These are phyloP conservation scores for Podospora australis DNA, from an alignment of 495 filamentous ascomycete genomes.

Conservation along the genomic window DNA sequence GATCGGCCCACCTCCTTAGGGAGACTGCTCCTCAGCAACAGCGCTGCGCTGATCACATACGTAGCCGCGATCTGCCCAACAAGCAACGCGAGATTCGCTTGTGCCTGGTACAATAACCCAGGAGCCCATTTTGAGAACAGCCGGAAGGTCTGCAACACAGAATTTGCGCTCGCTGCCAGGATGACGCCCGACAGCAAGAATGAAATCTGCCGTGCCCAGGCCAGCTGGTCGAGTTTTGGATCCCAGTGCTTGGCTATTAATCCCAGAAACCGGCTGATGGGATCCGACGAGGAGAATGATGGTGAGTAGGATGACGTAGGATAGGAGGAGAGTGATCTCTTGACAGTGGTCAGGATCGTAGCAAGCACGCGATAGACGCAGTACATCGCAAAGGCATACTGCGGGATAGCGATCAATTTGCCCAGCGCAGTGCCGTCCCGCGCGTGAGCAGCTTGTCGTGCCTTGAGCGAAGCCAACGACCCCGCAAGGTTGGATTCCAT, in stretches of 20 bases:
- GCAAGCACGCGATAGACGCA: slow-evolving; percentile 70
- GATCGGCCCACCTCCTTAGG: slow-evolving; percentile 64
- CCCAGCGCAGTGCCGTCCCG: slow-evolving; percentile 57
- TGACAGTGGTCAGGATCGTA: slow-evolving; percentile 55
- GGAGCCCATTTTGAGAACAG: slow-evolving; percentile 67
- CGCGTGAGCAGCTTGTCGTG: slow-evolving; percentile 51
- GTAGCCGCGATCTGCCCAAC: slow-evolving; percentile 70
- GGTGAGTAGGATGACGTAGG: slow-evolving; percentile 30
- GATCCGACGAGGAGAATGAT: slow-evolving; percentile 62
- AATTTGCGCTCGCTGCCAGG: slow-evolving; percentile 66
- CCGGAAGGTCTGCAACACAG: slow-evolving; percentile 67
- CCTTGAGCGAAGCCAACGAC: slow-evolving; percentile 52
- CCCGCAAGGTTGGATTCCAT: slow-evolving; percentile 63
- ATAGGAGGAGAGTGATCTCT: slow-evolving; percentile 39
- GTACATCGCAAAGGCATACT: slow-evolving; percentile 64
- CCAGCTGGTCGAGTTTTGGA: slow-evolving; percentile 58
- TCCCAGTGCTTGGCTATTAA: slow-evolving; percentile 67
- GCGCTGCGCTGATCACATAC: slow-evolving; percentile 69
- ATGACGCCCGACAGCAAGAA: slow-evolving; percentile 74
- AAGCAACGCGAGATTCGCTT: slow-evolving; percentile 65
- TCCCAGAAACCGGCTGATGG: slow-evolving; percentile 70
- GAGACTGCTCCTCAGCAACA: slow-evolving; percentile 66
- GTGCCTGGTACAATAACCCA: slow-evolving; percentile 50
- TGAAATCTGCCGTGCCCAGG: slow-evolving; percentile 71
- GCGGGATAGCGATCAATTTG: slow-evolving; percentile 48